A percentile compares a stretch with the other conserved stretches of the same genome.
Conservation (phyloP, 2,329 filamentous ascomycete species). For the Didymella pomorum region DNA sequence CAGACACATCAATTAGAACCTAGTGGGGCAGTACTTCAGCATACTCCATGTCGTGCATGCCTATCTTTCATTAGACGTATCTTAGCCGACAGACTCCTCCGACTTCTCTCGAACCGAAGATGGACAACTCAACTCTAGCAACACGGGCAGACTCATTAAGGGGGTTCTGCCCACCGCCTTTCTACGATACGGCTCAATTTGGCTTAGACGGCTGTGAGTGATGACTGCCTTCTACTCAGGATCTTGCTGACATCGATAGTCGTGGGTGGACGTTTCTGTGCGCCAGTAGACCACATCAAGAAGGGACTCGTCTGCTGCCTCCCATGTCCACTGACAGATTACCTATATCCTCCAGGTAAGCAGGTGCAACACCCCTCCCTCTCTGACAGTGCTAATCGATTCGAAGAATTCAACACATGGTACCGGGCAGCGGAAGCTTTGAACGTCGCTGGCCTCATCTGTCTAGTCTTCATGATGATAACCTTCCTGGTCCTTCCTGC, state of each 20-base stretch:
- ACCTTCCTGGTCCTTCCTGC: slow-evolving; percentile 83
- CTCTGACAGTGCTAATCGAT: slow-evolving; percentile 21
- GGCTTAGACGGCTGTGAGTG: slow-evolving; percentile 72
- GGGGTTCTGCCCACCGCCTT: slow-evolving; percentile 72
- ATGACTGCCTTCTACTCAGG: slow-evolving; percentile 6
- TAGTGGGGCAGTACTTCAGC: slow-evolving; percentile 1
- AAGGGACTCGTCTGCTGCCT: slow-evolving; percentile 76
- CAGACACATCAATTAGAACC: not conserved
- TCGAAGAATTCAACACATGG: slow-evolving; percentile 62
- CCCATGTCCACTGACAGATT: slow-evolving; percentile 87
- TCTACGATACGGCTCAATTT: slow-evolving; percentile 70
- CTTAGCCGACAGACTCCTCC: slow-evolving; percentile 10
- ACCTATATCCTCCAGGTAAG: slow-evolving; percentile 69
- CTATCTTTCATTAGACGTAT: slow-evolving; percentile 24
- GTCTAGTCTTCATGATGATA: slow-evolving; percentile 77
- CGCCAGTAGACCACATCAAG: slow-evolving; percentile 53
- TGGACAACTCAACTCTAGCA: slow-evolving; percentile 44
- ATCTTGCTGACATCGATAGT: slow-evolving; percentile 54
- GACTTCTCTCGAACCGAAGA: slow-evolving; percentile 19
- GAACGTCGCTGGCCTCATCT: slow-evolving; percentile 75
- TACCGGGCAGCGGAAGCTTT: slow-evolving; percentile 80
- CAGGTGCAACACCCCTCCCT: slow-evolving; percentile 1
- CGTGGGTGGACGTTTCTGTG: slow-evolving; percentile 65
- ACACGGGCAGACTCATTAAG: slow-evolving; percentile 36
- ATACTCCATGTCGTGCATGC: slow-evolving; percentile 35